phyloP scores from a whole-genome alignment of 2,329 filamentous ascomycete species.

The Pseudogymnoascus sp. region DNA sequence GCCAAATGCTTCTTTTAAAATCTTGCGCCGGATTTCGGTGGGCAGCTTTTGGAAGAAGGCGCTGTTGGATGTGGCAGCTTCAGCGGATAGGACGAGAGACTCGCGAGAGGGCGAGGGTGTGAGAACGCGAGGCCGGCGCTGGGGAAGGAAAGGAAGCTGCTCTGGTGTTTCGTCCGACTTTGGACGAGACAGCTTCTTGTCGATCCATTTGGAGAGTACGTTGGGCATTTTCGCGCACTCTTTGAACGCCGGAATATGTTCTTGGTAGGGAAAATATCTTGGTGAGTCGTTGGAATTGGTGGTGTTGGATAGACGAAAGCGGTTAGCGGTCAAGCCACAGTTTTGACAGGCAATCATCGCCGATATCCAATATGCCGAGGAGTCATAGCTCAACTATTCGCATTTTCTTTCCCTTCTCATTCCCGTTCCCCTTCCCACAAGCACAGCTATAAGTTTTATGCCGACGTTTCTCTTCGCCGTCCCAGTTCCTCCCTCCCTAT shows the following conservation, averaged over 20 bases:
- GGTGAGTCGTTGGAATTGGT: neutral
- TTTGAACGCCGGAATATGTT: neutral
- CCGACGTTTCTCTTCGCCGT: too few species aligned
- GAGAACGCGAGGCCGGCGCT: neutral
- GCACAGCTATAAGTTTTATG: neutral
- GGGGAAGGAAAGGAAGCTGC: neutral
- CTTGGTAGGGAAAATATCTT: neutral
- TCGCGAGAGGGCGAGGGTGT: neutral
- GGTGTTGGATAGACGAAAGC: neutral
- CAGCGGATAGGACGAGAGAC: neutral
- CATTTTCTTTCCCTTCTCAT: neutral
- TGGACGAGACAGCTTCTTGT: neutral
- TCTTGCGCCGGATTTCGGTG: neutral
- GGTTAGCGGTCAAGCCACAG: too few species aligned
- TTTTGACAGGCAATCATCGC: too few species aligned
- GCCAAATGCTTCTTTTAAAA: neutral
- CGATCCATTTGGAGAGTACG: neutral
- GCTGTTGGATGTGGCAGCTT: neutral
- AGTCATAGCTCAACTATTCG: neutral
- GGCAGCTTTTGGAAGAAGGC: neutral
- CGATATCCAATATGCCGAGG: too few species aligned
- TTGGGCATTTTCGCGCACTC: neutral
- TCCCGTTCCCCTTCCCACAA: neutral
- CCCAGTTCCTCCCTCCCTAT: too few species aligned
- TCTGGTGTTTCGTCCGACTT: neutral